Percentiles rank a stretch among this genome's conserved stretches.
Conservation (phyloP, 768 basidiomycete genomes). For the Leccinum barrowsii region DNA sequence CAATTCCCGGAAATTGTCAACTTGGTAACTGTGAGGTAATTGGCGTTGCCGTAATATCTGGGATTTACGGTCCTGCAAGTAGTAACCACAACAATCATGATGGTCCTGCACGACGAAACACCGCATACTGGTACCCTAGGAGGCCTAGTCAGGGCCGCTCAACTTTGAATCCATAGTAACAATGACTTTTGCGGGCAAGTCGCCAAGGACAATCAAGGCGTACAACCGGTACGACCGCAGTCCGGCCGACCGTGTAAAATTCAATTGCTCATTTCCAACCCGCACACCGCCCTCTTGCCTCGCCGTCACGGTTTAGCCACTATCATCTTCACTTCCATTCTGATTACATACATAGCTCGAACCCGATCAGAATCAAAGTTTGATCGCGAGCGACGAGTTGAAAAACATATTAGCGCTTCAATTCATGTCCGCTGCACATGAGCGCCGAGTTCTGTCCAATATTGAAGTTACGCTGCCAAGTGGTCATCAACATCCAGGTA, state of each 20-base stretch:
- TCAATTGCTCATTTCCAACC: not conserved
- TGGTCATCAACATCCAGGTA: not conserved
- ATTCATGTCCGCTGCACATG: not conserved
- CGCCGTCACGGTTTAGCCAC: not conserved
- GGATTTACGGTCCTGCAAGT: not conserved
- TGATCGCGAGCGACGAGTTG: not conserved
- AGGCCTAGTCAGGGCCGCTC: not conserved
- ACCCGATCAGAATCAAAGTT: not conserved
- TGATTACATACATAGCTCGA: not conserved
- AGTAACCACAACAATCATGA: not conserved
- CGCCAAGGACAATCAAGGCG: not conserved
- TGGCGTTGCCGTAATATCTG: not conserved
- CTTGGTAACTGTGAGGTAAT: not conserved
- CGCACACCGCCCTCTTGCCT: not conserved
- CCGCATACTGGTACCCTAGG: not conserved
- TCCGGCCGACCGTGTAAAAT: not conserved
- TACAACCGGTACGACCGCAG: not conserved
- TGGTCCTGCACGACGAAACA: not conserved
- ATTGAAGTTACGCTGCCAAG: not conserved
- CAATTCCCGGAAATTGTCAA: not conserved
- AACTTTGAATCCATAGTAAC: not conserved
- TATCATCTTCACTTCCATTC: not conserved
- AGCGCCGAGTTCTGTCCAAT: not conserved
- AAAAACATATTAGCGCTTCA: not conserved
- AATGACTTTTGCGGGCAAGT: not conserved